These are phyloP conservation scores for Rhypophila decipiens DNA, from an alignment of 495 filamentous ascomycete species.

Conservation along the genomic window DNA sequence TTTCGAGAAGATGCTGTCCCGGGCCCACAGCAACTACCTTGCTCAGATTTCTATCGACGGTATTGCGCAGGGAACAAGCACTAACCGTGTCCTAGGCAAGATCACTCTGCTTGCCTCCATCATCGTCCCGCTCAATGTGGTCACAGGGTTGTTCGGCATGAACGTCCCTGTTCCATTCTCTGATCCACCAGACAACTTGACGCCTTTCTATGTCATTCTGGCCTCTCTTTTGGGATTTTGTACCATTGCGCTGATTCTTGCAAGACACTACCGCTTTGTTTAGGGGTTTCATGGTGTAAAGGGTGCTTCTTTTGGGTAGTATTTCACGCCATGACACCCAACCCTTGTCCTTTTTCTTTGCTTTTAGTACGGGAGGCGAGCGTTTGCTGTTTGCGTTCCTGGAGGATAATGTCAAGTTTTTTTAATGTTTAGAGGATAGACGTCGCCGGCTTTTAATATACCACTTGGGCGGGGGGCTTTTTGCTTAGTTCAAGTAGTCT, in stretches of 20 bases:
- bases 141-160: constrained; percentile 96
- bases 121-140: constrained; percentile 91
- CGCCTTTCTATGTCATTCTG: constrained; percentile 78
- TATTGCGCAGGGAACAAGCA: constrained; percentile 70
- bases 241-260: constrained; percentile 38
- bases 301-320: too few relatives aligned
- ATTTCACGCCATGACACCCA: too few relatives aligned
- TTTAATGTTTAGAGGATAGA: too few relatives aligned
- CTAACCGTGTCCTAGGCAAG: constrained; percentile 82
- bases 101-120: constrained; percentile 94
- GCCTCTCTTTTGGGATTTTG: constrained; percentile 59
- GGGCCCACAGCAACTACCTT: constrained; percentile 92
- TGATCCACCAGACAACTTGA: constrained; percentile 41
- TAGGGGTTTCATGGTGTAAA: too few relatives aligned
- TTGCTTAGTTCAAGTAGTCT: too few relatives aligned
- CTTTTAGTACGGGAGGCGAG: too few relatives aligned
- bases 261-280: constrained; percentile 20
- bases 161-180: constrained; percentile 79
- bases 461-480: too few relatives aligned
- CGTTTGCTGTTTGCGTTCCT: too few relatives aligned
- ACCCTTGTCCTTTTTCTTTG: too few relatives aligned
- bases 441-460: too few relatives aligned
- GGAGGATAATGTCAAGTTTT: too few relatives aligned
- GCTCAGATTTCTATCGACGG: constrained; percentile 91
- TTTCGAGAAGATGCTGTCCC: constrained; percentile 95